Conservation (phyloP, 2,329 filamentous ascomycete genomes). For the Metarhizium guizhouense region DNA sequence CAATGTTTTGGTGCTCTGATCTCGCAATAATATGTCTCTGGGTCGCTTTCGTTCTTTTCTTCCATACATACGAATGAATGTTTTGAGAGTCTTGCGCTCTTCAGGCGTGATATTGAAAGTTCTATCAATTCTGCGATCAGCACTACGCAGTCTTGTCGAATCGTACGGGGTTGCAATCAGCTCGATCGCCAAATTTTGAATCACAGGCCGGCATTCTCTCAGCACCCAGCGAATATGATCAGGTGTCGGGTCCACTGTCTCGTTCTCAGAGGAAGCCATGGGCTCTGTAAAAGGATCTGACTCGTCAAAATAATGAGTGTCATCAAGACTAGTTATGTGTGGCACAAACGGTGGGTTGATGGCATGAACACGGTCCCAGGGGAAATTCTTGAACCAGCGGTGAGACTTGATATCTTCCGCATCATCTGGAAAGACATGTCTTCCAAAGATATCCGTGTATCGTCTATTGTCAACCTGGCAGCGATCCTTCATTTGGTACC, state of each 20-base stretch:
- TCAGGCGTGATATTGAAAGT: conserved; percentile 22
- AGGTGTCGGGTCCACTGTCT: conserved; percentile 18
- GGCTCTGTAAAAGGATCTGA: conserved; percentile 63
- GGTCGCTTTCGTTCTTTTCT: conserved; percentile 67
- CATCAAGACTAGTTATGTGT: conserved; percentile 55
- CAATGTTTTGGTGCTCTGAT: conserved; percentile 52
- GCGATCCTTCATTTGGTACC: conserved; percentile 61
- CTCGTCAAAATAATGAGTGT: conserved; percentile 87
- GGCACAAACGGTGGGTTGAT: conserved; percentile 73
- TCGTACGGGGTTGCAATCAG: conserved; percentile 41
- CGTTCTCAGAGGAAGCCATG: conserved; percentile 36
- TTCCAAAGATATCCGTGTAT: conserved; percentile 20
- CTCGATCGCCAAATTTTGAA: conserved; percentile 34
- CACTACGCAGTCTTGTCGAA: conserved; percentile 35
- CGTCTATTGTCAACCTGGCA: conserved; percentile 13
- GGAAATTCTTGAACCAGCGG: conserved; percentile 71
- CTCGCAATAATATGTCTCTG: conserved; percentile 76
- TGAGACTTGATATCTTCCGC: conserved; percentile 86
- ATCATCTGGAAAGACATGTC: conserved; percentile 74
- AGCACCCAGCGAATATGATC: conserved; percentile 25
- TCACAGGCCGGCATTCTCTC: conserved; percentile 26
- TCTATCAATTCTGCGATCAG: conserved; percentile 39
- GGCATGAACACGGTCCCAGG: conserved; percentile 67
- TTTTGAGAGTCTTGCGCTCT: conserved; percentile 35
- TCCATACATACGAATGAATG: conserved; percentile 43